Percentiles rank a stretch among this genome's conserved stretches.
These are phyloP conservation scores for Backusella liffmaniae DNA, from an alignment of 192 early-diverging fungal species.

Conservation along the genomic window DNA sequence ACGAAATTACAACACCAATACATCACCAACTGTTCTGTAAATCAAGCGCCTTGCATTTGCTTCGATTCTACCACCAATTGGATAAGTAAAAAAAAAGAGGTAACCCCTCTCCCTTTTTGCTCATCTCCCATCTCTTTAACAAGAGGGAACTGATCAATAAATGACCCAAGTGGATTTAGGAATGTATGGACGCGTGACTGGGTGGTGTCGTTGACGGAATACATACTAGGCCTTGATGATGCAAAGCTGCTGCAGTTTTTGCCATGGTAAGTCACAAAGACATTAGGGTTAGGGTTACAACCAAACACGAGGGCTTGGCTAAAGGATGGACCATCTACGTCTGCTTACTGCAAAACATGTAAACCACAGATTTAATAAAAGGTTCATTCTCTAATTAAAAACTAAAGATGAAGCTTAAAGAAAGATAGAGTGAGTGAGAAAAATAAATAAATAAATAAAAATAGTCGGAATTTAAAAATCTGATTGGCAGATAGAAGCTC, in stretches of 20 bases:
- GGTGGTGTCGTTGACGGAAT: background rate
- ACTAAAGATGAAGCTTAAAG: background rate
- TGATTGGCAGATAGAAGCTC: too few species aligned
- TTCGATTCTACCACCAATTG: background rate
- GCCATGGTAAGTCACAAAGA: background rate
- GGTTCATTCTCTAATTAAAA: background rate
- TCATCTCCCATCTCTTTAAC: background rate
- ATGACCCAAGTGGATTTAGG: slow-evolving; percentile 2
- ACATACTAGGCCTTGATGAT: background rate
- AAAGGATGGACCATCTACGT: background rate
- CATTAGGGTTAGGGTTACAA: background rate
- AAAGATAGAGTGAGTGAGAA: background rate
- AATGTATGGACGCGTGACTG: background rate
- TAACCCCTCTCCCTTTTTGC: background rate
- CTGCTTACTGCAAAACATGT: background rate
- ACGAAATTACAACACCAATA: background rate
- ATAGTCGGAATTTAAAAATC: too few species aligned
- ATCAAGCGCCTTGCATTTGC: background rate
- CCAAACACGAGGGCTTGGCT: background rate
- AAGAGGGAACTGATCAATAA: slow-evolving; percentile 2
- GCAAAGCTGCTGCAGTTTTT: background rate
- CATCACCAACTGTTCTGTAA: background rate
- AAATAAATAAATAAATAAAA: too few species aligned
- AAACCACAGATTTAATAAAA: background rate
- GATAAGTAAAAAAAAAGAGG: background rate